Evolutionary conservation across 371 early-diverging fungal genomes (phyloP).

Genomic region (Lichtheimia ramosa): DNA sequence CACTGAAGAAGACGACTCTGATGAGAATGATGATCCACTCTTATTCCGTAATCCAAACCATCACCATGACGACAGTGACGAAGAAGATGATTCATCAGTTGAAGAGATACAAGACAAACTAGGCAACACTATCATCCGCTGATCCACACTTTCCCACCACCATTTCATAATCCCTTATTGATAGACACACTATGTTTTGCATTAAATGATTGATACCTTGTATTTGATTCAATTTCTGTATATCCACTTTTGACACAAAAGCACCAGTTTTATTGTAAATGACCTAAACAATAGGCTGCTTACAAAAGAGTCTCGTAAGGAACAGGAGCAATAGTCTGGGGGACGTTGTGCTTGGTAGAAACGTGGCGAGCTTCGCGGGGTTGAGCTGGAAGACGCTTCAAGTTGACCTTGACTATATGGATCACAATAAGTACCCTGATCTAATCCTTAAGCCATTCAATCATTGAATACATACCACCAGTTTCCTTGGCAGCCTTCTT

Average conservation of each 20-base stretch:
- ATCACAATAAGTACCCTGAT: background rate
- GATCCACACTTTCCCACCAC: too few species aligned
- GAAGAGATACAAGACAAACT: constrained; percentile 18
- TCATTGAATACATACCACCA: constrained; percentile 31
- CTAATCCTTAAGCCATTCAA: too few species aligned
- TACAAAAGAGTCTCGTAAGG: constrained; percentile 92
- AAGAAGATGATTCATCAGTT: constrained; percentile 18
- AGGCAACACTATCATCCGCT: constrained; percentile 19
- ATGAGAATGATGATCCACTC: constrained; percentile 23
- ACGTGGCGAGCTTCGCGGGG: constrained; percentile 93
- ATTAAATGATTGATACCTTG: too few species aligned
- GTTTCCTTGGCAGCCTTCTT: constrained; percentile 81
- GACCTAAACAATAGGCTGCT: constrained; percentile 8
- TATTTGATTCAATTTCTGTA: too few species aligned
- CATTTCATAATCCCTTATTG: too few species aligned
- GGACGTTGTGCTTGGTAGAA: constrained; percentile 85
- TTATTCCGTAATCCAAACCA: constrained; percentile 21
- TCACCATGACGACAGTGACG: constrained; percentile 15
- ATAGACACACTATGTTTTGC: too few species aligned
- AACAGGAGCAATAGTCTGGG: constrained; percentile 91
- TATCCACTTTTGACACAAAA: too few species aligned
- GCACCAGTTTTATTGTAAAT: too few species aligned
- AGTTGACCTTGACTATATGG: constrained; percentile 59
- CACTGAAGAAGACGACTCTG: constrained; percentile 27
- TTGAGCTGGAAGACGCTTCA: constrained; percentile 93